phyloP scores from a whole-genome alignment of 2,329 filamentous ascomycete genomes.

The Penicillium corylophilum region DNA sequence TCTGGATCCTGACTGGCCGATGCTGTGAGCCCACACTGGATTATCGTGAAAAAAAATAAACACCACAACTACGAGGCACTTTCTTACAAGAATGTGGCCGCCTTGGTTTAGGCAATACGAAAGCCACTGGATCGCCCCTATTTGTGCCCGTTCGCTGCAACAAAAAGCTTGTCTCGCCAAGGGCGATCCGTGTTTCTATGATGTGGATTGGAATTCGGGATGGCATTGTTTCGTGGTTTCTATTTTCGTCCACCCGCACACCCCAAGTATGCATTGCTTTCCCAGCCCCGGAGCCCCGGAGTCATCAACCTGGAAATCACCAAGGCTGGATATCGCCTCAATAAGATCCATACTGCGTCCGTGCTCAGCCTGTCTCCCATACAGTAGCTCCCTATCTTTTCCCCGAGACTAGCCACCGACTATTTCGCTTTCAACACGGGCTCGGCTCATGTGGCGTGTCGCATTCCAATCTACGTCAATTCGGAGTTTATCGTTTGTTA shows the following conservation, averaged over 20 bases:
- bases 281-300: too few species aligned
- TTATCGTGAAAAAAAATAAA: not conserved
- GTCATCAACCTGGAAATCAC: not conserved
- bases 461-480: not conserved
- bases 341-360: not conserved
- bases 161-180: slow-evolving; percentile 20
- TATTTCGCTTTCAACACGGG: not conserved
- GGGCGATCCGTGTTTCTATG: slow-evolving; percentile 9
- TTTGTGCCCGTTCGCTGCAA: not conserved
- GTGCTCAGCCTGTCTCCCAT: not conserved
- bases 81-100: not conserved
- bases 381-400: not conserved
- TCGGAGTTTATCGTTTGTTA: not conserved
- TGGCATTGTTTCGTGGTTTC: slow-evolving; percentile 1
- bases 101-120: not conserved
- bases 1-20: slow-evolving; percentile 8
- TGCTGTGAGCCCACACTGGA: not conserved
- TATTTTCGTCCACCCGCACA: not conserved
- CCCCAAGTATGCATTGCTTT: too few species aligned
- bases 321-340: not conserved
- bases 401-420: not conserved
- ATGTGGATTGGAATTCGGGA: slow-evolving; percentile 12
- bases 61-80: not conserved
- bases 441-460: not conserved
- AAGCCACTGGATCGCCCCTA: not conserved